Base-by-base conservation (phyloP, 2,329 filamentous ascomycete species). In the Ophiostoma sp. region DNA sequence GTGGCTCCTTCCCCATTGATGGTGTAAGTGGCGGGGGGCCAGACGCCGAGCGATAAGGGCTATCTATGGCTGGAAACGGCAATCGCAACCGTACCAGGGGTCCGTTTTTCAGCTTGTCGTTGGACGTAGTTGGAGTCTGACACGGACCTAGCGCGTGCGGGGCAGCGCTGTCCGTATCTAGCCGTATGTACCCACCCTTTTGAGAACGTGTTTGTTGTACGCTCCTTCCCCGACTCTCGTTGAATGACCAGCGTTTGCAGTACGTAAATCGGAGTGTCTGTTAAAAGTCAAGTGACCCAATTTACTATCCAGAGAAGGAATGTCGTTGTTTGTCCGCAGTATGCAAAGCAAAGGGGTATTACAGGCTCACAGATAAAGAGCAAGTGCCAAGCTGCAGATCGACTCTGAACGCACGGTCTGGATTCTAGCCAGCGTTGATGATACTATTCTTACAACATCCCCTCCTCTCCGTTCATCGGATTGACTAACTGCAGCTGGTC, bases 181-280 rank as follows among this genome's bases (percentile, higher is more conserved):
- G 61, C 73, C 73, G 72, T 33, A 28, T 52, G 25, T 74, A 74
- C 39, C 72, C 72, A 68, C 39, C 36, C 64, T 50, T 33, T 48
- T 1, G 28, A 57, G 72, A 63, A 64, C 55, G 66, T 63, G 28
- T 42, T n/a, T 19, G 22, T 36, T 22, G 39, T 22, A 33, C 66
- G 50, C 2, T 11, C 33, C 36, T 42, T 64, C 33, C 19, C 36
- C 61, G 61, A 45, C 12, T 25, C 22, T 42, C 4, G 9, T 11
- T 63, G 31, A 39, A 36, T 45, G 15, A 48, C 28, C 12, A 25
- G 33, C 12, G n/a, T 17, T 61, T 69, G 64, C 19, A 63, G 15
- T 73, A 73, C 72, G 57, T 73, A 73, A 66, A 45, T 69, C 28
- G 42, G 28, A 25, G 42, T 48, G 42, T 3, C 5, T n/a, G n/a